These are phyloP conservation scores for Flaveria trinervia DNA, from an alignment of 129 eudicot species.

Conservation along the genomic window DNA sequence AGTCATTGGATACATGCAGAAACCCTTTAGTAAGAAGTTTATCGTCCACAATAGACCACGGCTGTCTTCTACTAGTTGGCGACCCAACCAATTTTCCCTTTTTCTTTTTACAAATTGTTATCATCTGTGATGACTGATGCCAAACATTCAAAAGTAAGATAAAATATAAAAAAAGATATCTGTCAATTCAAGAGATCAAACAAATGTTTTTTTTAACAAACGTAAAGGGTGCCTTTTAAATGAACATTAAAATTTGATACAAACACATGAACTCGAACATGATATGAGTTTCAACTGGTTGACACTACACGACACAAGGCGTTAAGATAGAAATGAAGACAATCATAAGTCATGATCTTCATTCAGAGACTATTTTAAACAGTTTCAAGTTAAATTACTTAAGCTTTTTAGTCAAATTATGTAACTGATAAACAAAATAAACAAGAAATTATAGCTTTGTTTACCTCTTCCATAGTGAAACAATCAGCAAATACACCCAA, in stretches of 20 bases:
- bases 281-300: no score
- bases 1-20: neutral
- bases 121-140: neutral
- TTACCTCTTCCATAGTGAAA: neutral
- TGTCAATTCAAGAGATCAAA: no score
- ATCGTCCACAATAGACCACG: neutral
- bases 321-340: no score
- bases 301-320: no score
- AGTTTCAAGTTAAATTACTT: neutral
- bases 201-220: no score
- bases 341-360: no score
- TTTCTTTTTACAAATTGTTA: neutral
- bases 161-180: neutral
- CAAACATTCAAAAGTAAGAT: neutral
- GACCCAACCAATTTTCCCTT: neutral
- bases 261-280: no score
- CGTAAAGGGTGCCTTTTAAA: no score
- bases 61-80: neutral
- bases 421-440: neutral
- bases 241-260: no score
- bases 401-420: neutral
- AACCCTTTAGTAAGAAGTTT: slow-evolving; percentile 1
- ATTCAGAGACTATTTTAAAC: no score
- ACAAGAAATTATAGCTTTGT: neutral
- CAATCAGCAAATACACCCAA: neutral